Base-by-base conservation (phyloP, 495 filamentous ascomycete species). In the Neurospora sp. region DNA sequence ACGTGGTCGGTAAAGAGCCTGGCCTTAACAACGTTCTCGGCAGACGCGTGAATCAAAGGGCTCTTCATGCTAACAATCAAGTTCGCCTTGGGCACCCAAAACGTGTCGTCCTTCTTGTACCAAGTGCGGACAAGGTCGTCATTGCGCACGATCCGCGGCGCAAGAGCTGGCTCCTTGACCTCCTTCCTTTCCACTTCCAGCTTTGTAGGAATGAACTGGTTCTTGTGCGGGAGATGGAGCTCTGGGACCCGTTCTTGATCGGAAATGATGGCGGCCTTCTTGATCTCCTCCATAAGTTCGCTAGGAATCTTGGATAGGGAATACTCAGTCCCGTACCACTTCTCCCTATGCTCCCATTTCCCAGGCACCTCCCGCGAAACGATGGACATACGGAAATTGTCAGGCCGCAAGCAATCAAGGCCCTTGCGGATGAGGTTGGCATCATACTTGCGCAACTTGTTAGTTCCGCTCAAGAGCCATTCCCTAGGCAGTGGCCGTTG, bases 261-360 rank as follows among this genome's bases (percentile, higher is more conserved):
- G 14, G 86, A 85, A 39, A 85, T 88, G 3, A 86, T 78, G 35
- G 88, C 83, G 5, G 94, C 93, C 70, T 86, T 81, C 59, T 86
- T 83, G 71, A 98, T 87, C 53, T 91, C 88, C 4, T 83, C 80
- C 77, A 96, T 82, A 77, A 97, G 92, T 27, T 93, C 88, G 42
- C 87, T 76, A 2, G 94, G 91, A 65, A 99, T 93, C 78, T 90
- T 91, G 79, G 97, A 92, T 39, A 88, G 85, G 74, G 88, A 91
- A 82, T 98, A 97, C 77, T 98, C 94, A 6, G 96, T 99, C 22
- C 95, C 95, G 75, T 99, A 99, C 96, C 96, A 99, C 81, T 93
- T 92, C 83, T 99, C 96, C 78, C 92, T 94, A 74, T 91, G 81
- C 70, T 97, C 89, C 90, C 93, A 94, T n/a, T 89, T 87, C 1